A percentile compares a stretch with the other conserved stretches of the same genome.
These are phyloP conservation scores for Iodosphaeria phyllophila DNA, from an alignment of 2,329 filamentous ascomycete species.

Conservation along the genomic window DNA sequence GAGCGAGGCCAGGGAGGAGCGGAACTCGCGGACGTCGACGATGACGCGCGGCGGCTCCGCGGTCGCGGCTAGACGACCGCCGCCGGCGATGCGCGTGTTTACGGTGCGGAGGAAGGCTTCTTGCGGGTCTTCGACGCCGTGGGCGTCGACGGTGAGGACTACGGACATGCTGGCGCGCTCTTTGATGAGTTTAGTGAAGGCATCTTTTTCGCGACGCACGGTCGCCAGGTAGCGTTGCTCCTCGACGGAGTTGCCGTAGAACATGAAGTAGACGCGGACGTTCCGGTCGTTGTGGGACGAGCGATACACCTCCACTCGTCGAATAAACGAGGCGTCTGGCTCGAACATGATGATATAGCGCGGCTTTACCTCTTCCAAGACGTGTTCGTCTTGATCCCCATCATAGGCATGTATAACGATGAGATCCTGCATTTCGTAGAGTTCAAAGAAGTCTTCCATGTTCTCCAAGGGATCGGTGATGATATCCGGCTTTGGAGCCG, in stretches of 20 bases:
- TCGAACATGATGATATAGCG: constrained; percentile 98
- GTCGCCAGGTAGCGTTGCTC: constrained; percentile 83
- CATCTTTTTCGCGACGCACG: constrained; percentile 88
- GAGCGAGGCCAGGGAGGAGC: constrained; percentile 78
- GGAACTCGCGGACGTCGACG: constrained; percentile 90
- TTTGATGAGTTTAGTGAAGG: constrained; percentile 85
- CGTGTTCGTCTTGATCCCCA: constrained; percentile 85
- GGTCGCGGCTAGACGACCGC: constrained; percentile 67
- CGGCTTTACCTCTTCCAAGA: constrained; percentile 87
- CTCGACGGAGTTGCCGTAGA: constrained; percentile 86
- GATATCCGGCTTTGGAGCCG: constrained; percentile 58
- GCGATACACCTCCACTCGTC: constrained; percentile 85
- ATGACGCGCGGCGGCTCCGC: constrained; percentile 78
- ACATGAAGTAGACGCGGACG: constrained; percentile 90
- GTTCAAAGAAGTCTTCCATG: constrained; percentile 80
- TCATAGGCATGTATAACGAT: constrained; percentile 86
- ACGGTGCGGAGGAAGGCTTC: constrained; percentile 86
- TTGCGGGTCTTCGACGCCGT: constrained; percentile 60
- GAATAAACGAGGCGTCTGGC: constrained; percentile 84
- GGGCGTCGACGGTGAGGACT: constrained; percentile 56
- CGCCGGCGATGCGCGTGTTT: constrained; percentile 91
- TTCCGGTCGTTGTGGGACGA: constrained; percentile 82
- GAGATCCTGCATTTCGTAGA: constrained; percentile 81
- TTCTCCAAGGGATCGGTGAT: constrained; percentile 63
- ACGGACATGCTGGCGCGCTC: constrained; percentile 88